Conservation (phyloP, 768 basidiomycete genomes). For the Dacryopinax spathularia region DNA sequence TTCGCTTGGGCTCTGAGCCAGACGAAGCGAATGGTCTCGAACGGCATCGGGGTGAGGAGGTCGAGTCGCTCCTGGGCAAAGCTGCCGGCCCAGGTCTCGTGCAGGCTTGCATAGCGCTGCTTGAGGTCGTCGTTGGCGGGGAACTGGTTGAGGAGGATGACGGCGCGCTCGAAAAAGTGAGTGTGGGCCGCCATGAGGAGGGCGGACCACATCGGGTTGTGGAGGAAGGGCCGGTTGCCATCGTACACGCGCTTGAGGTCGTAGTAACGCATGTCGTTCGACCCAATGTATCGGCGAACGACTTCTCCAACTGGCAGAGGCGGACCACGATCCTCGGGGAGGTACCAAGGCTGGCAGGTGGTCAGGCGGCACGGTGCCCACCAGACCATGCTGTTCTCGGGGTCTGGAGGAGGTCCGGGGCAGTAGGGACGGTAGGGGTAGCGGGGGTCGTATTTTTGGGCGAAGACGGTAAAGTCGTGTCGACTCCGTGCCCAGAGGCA, state of each 20-base stretch:
- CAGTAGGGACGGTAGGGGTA: background rate
- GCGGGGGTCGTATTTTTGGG: background rate
- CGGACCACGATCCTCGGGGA: background rate
- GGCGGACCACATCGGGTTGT: background rate
- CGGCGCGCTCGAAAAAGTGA: background rate
- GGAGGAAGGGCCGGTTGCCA: background rate
- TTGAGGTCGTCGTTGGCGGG: background rate
- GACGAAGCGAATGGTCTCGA: background rate
- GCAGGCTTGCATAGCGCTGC: background rate
- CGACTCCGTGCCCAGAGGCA: background rate
- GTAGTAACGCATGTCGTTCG: background rate
- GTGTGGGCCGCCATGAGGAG: background rate
- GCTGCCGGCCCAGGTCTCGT: background rate
- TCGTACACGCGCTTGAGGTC: background rate
- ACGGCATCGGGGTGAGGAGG: background rate
- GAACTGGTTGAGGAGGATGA: background rate
- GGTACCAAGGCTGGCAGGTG: background rate
- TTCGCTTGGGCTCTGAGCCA: background rate
- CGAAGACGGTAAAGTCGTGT: background rate
- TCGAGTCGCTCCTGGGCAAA: background rate
- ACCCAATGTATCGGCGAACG: background rate
- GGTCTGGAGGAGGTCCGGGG: background rate
- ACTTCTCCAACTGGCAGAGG: background rate
- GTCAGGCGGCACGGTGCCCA: background rate
- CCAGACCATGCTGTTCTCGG: background rate